Evolutionary conservation across 1,139 yeast species (phyloP).

Genomic region (Yamadazyma aaseri): DNA sequence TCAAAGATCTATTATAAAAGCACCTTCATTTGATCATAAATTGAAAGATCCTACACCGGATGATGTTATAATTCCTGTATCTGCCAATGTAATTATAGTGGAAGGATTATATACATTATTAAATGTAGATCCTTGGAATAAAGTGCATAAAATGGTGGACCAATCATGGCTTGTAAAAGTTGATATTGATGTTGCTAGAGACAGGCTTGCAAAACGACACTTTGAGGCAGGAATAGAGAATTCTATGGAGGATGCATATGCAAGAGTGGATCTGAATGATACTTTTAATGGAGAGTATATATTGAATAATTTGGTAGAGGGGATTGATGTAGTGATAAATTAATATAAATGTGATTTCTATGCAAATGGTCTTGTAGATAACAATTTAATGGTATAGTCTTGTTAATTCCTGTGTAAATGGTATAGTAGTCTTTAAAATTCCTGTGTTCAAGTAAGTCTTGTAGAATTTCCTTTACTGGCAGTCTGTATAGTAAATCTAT

Average conservation of each 20-base stretch:
- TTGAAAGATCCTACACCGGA: conserved; percentile 63
- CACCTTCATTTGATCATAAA: conserved; percentile 80
- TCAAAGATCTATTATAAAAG: conserved; percentile 15
- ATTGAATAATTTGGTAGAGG: conserved; percentile 3
- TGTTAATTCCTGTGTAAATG: too few species aligned
- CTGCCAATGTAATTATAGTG: conserved; percentile 51
- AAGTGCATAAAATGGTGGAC: conserved; percentile 35
- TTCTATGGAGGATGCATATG: conserved; percentile 54
- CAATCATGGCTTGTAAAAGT: conserved; percentile 49
- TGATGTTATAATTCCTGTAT: conserved; percentile 44
- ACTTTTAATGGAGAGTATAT: conserved; percentile 63
- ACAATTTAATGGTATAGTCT: too few species aligned
- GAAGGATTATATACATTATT: conserved; percentile 67
- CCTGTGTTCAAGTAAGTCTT: too few species aligned
- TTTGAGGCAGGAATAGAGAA: conserved; percentile 65
- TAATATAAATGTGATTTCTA: not conserved
- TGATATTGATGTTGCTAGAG: conserved; percentile 43
- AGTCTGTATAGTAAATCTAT: too few species aligned
- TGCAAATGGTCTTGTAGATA: too few species aligned
- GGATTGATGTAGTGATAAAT: conserved; percentile 7
- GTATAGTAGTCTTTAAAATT: too few species aligned
- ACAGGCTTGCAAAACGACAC: conserved; percentile 71
- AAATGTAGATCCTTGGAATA: conserved; percentile 50
- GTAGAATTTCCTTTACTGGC: too few species aligned
- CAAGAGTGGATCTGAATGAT: conserved; percentile 68